These are phyloP conservation scores for Ophiocordyceps unilateralis DNA, from an alignment of 2,329 filamentous ascomycete species.

Conservation along the genomic window DNA sequence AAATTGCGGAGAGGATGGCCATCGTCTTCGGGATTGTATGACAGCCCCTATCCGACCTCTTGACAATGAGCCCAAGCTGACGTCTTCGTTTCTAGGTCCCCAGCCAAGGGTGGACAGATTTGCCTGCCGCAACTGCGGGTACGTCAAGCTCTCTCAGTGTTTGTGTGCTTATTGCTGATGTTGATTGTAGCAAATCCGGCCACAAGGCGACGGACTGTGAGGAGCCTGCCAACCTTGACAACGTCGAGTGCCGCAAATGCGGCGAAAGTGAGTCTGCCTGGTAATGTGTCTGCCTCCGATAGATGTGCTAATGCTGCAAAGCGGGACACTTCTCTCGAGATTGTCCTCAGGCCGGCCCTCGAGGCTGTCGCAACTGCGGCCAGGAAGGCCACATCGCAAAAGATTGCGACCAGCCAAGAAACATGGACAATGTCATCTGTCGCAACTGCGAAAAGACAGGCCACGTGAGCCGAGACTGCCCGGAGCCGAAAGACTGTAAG, in stretches of 20 bases:
- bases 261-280: slow-evolving; percentile 31
- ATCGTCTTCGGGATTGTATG: slow-evolving; percentile 54
- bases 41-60: slow-evolving; percentile 1
- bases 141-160: slow-evolving; percentile 4
- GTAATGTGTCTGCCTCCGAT: neutral
- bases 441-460: slow-evolving; percentile 42
- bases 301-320: slow-evolving; percentile 9
- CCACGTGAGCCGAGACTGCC: slow-evolving; percentile 45
- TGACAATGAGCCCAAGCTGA: too few species aligned
- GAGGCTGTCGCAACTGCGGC: slow-evolving; percentile 45
- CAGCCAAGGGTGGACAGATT: slow-evolving; percentile 44
- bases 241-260: slow-evolving; percentile 50
- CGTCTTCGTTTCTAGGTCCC: slow-evolving; percentile 24
- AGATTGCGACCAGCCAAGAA: slow-evolving; percentile 30
- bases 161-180: slow-evolving; percentile 1
- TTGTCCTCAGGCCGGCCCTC: slow-evolving; percentile 41
- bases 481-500: slow-evolving; percentile 30
- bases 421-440: slow-evolving; percentile 34
- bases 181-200: slow-evolving; percentile 23
- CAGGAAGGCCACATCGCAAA: slow-evolving; percentile 39
- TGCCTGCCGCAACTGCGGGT: slow-evolving; percentile 53
- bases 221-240: slow-evolving; percentile 43
- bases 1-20: slow-evolving; percentile 47
- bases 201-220: slow-evolving; percentile 33
- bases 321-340: slow-evolving; percentile 45